Evolutionary conservation across 2,329 filamentous ascomycete species (phyloP).

Genomic region (Colletotrichum theobromicola): DNA sequence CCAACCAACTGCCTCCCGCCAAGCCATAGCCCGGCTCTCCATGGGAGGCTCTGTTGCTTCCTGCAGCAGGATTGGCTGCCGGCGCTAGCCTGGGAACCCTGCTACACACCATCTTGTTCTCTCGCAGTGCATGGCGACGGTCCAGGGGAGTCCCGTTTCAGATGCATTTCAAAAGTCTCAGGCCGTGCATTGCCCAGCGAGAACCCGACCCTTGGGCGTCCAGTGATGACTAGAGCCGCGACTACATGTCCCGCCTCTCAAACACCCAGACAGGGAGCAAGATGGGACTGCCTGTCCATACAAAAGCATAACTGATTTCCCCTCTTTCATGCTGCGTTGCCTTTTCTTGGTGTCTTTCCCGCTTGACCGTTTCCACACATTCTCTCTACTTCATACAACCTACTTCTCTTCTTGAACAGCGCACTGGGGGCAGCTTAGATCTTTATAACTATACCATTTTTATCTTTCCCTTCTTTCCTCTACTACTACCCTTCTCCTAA

Average conservation of each 20-base stretch:
- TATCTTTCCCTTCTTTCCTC: background rate
- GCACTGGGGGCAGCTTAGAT: conserved; percentile 21
- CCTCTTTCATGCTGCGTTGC: conserved; percentile 19
- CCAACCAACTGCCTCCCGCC: background rate
- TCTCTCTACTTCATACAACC: background rate
- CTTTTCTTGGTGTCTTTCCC: conserved; percentile 13
- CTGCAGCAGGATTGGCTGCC: conserved; percentile 21
- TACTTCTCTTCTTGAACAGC: conserved; percentile 18
- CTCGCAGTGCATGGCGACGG: conserved; percentile 27
- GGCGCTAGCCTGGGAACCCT: background rate
- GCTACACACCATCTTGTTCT: conserved; percentile 18
- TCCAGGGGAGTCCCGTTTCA: conserved; percentile 39
- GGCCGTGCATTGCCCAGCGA: conserved; percentile 21
- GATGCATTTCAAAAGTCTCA: conserved; percentile 35
- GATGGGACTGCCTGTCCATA: conserved; percentile 18
- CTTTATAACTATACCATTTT: conserved; percentile 5
- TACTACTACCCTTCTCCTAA: background rate
- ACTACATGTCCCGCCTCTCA: conserved; percentile 19
- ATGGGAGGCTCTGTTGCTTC: conserved; percentile 11
- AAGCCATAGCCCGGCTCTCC: background rate
- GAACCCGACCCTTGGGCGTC: conserved; percentile 6
- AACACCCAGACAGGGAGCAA: conserved; percentile 9
- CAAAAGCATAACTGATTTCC: conserved; percentile 19
- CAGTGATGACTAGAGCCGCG: conserved; percentile 16
- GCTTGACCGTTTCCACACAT: background rate